Base-by-base conservation (phyloP, 1,284 basidiomycete species). In the Boletus hoseneyae region DNA sequence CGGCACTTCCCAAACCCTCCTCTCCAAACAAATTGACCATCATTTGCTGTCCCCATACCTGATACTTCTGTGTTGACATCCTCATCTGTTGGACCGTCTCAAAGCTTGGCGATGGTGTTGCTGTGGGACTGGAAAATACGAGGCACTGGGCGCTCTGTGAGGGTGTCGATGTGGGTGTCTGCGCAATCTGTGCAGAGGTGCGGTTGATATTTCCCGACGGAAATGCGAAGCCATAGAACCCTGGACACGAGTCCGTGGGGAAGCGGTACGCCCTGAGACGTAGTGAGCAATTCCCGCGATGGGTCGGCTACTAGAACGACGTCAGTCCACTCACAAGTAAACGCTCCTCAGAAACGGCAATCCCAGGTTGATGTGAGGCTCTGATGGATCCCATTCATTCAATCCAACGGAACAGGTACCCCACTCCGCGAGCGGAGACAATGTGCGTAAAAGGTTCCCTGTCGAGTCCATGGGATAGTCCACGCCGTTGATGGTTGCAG, bases 391-490 rank as follows among this genome's bases (percentile, higher is more conserved):
- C 48, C 43, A 44, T 0, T 53, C 25, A 4, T 3, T 2, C 11
- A 57, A 12, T 18, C 51, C 55, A 21, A 49, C 53, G 9, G 57
- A 25, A 41, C 56, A 56, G 12, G 53, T 54, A 33, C 51, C 56
- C 48, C 41, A 36, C 2, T 16, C 3, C 8, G 48, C 15, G 6
- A 58, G 25, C 7, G 56, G 47, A 29, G 46, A 43, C 6, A 16
- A 6, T 13, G 45, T 39, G 12, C 59, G 61, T 38, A 64, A 43
- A 15, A 63, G 50, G 36, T 51, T 61, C 38, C 53, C 47, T 2
- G 47, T 37, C 1, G 61, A 65, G 21, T 63, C 61, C 0, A 63
- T 55, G n/a, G 50, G 57, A 53, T 63, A 63, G 30, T 65, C 63
- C 11, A 63, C 54, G n/a, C 59, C 59, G 33, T 63, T 63, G 42